A percentile compares a stretch with the other conserved stretches of the same genome.
These are phyloP conservation scores for Colletotrichum cereale DNA, from an alignment of 2,329 filamentous ascomycete genomes.

Conservation along the genomic window DNA sequence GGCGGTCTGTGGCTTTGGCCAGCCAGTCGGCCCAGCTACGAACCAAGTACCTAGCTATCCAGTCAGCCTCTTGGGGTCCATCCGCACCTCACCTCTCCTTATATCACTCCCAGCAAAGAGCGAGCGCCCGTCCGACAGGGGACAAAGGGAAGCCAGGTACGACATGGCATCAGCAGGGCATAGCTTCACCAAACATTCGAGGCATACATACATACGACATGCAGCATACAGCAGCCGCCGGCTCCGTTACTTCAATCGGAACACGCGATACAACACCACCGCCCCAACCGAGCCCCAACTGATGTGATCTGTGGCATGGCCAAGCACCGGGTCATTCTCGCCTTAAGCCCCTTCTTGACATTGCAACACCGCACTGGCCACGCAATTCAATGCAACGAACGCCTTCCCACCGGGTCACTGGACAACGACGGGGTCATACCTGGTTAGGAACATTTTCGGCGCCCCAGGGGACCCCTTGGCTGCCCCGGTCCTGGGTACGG, in stretches of 20 bases:
- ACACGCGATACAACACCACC: background rate
- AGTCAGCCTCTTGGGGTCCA: background rate
- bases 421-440: constrained; percentile 33
- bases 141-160: constrained; percentile 5
- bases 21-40: background rate
- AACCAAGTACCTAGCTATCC: background rate
- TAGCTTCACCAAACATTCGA: background rate
- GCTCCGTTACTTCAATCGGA: constrained; percentile 2
- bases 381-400: constrained; percentile 38
- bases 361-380: constrained; percentile 37
- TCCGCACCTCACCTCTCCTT: background rate
- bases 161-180: constrained; percentile 1
- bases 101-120: background rate
- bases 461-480: constrained; percentile 13
- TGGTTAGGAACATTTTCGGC: constrained; percentile 18
- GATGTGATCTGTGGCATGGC: constrained; percentile 17
- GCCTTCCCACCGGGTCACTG: constrained; percentile 21
- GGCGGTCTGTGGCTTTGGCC: constrained; percentile 1
- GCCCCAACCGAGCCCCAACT: constrained; percentile 17
- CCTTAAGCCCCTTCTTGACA: constrained; percentile 28
- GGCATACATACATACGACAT: background rate
- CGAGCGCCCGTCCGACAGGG: background rate
- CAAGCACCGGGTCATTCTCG: constrained; percentile 28
- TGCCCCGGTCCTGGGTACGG: constrained; percentile 20
- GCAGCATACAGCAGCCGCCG: background rate